These are phyloP conservation scores for Nicotiana knightiana DNA, from an alignment of 257 asterid genomes.

Conservation along the genomic window DNA sequence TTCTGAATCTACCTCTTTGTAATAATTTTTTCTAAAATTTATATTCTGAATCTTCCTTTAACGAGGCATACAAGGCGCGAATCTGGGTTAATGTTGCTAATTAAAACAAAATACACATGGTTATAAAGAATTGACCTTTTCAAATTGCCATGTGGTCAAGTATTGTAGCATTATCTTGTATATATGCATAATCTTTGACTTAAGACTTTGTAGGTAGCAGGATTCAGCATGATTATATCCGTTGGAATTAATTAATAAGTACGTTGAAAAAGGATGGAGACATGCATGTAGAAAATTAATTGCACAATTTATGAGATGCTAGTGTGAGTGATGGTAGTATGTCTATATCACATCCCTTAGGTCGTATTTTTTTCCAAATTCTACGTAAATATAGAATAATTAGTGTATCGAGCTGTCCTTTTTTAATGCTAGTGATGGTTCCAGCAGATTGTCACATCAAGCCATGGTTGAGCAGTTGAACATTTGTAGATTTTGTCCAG, in stretches of 20 bases:
- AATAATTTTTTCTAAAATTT: too few species aligned
- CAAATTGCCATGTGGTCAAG: neutral
- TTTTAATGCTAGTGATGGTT: neutral
- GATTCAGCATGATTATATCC: too few species aligned
- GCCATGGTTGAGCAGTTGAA: neutral
- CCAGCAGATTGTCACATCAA: neutral
- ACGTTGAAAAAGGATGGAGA: neutral
- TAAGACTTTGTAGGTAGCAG: neutral
- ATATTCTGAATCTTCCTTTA: too few species aligned
- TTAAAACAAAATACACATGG: too few species aligned
- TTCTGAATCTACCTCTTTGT: too few species aligned
- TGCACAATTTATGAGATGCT: neutral
- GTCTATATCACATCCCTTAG: too few species aligned
- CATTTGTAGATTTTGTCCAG: neutral
- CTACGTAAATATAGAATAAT: too few species aligned
- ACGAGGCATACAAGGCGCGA: too few species aligned
- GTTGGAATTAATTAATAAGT: neutral
- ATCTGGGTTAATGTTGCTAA: too few species aligned
- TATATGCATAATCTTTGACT: neutral
- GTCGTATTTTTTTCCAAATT: too few species aligned
- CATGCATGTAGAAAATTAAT: neutral
- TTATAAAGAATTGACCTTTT: too few species aligned
- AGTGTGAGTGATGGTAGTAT: too few species aligned
- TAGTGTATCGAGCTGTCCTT: rapidly evolving
- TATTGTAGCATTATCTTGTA: neutral